Percentiles rank a stretch among this genome's conserved stretches.
These are phyloP conservation scores for Beta lomatogona DNA, from an alignment of 179 eudicot species.

Conservation along the genomic window DNA sequence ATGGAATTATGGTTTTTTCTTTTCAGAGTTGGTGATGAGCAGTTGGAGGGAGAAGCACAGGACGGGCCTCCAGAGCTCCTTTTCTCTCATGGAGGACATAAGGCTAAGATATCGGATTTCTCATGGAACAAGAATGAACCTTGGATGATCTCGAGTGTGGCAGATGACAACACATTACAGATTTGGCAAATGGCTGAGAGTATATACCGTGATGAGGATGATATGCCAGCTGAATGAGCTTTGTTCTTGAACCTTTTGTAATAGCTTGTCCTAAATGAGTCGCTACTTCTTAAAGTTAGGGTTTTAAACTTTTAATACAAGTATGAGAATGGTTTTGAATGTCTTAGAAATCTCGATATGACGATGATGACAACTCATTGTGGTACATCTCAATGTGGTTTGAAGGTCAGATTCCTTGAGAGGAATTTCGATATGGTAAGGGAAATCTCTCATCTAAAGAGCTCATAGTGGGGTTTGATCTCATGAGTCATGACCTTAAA, in stretches of 20 bases:
- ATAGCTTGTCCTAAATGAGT: background rate
- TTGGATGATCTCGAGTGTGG: slow-evolving; percentile 83
- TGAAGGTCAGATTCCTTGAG: too few species aligned
- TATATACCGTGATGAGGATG: slow-evolving; percentile 70
- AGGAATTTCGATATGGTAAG: too few species aligned
- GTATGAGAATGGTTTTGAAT: background rate
- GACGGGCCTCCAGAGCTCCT: slow-evolving; percentile 96
- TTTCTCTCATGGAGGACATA: slow-evolving; percentile 97
- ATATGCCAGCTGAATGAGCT: slow-evolving; percentile 27
- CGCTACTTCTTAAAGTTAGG: background rate
- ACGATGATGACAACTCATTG: too few species aligned
- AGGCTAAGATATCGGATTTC: slow-evolving; percentile 90
- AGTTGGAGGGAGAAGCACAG: slow-evolving; percentile 92
- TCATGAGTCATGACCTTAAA: too few species aligned
- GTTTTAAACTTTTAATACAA: background rate
- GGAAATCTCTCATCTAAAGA: too few species aligned
- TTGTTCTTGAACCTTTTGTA: background rate
- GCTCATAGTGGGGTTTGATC: too few species aligned
- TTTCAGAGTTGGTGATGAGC: slow-evolving; percentile 91
- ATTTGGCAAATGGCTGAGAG: slow-evolving; percentile 90
- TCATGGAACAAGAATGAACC: slow-evolving; percentile 92
- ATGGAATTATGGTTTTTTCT: background rate
- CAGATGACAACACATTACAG: slow-evolving; percentile 79
- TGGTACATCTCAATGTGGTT: too few species aligned
- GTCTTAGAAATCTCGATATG: background rate